Evolutionary conservation across 2,329 filamentous ascomycete species (phyloP), one percentile per base, ranked within the genome.

Genomic region (Lachnum nothofagi): DNA sequence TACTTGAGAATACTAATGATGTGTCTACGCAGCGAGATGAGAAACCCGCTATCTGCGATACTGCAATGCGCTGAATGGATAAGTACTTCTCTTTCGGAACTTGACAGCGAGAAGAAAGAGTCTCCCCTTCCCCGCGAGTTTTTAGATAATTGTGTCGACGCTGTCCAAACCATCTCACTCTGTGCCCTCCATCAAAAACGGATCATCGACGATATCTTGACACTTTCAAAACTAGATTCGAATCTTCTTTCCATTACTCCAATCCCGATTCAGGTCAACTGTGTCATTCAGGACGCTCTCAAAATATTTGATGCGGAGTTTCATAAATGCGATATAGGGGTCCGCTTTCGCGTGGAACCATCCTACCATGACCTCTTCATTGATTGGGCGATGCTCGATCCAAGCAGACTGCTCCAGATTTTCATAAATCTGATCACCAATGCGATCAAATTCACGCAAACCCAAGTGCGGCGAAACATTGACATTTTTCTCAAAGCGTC

Each of bases 301-400:
- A 87, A 86, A 63, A 88, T 91, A 80, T 88, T 89, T 58, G 85
- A 89, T 63, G 75, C 83, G 4, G 86, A 91, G 62, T 68, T 91
- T 10, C 73, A 79, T 40, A 81, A 82, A 4, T 82, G 86, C 49
- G 79, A 82, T 27, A 90, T 91, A 49, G 73, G 79, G 42, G 79
- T 88, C 65, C 74, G 79, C 22, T 85, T 88, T 55, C 71, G 74
- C 1, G 75, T 89, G 31, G 81, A 86, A 57, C 74, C 81, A 33
- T 83, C 82, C 1, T 88, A 85, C 62, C 72, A 77, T 12, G 70
- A 77, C 7, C 66, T 87, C 35, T 74, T 74, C 1, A 71, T 89
- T 25, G 78, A 85, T 52, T 88, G 83, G 82, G 82, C 85, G 42
- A 82, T 76, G 52, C 72, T 89, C 35, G 87, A 91, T 62, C 86